Evolutionary conservation across 2,329 filamentous ascomycete genomes (phyloP), one percentile per base, ranked within the genome.

Genomic region (Mycosphaerella arachidis): DNA sequence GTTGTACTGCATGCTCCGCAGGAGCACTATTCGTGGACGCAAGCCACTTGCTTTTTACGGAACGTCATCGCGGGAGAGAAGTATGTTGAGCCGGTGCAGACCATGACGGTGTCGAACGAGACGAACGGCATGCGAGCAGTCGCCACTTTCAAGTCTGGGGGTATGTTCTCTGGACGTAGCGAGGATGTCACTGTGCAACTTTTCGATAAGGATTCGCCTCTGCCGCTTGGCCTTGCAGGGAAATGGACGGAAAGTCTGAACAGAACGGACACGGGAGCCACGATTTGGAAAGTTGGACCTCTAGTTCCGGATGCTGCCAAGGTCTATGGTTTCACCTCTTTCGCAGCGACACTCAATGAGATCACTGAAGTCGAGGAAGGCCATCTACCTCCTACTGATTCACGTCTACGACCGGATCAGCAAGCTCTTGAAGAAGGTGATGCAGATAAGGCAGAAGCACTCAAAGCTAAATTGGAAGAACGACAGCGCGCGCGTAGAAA

Each of bases 31-130:
- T 92, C 87, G 67, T 99, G 92, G 91, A 88, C 84, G 50, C 82
- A 91, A 18, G 91, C 93, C 1, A 96, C 91, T 4, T 91, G 90
- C 66, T 97, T 97, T 76, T 78, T 99, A 57, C 86, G 94, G 52
- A 99, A 99, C 73, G 91, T 99, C 55, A 95, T 99, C 57, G 93
- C 96, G 69, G 94, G 94, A 43, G 94, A 99, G 76, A 99, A 97
- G 76, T 99, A 99, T 72, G 86, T 97, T 12, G 94, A 99, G 76
- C 94, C 94, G 0, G 91, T 95, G 0, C 92, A 92, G 50, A 91
- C 85, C 48, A 94, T 97, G 90, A 86, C 87, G 27, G 84, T 99
- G 35, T 78, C 85, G 65, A 93, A 93, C 73, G 94, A 99, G 70
- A 88, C 84, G 5, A 91, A 87, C 0, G 91, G 92, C 7, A 86